Evolutionary conservation across 345 rosid species (phyloP).

Genomic region (Atalantia buxifolia): DNA sequence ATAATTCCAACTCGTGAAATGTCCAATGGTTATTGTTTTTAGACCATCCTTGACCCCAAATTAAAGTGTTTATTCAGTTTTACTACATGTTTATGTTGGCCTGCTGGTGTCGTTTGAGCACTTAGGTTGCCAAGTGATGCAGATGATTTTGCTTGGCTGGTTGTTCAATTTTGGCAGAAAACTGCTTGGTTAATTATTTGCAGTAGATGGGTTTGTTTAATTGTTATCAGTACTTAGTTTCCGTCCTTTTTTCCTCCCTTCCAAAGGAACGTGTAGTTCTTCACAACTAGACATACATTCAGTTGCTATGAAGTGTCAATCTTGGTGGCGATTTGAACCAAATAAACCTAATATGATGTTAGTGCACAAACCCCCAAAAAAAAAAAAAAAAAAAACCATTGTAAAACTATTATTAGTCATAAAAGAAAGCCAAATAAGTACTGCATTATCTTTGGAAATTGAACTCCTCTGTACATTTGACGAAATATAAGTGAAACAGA

Average conservation of each 20-base stretch:
- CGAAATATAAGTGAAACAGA: not conserved
- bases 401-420: not conserved
- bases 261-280: not conserved
- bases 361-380: too few relatives aligned
- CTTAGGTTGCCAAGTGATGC: not conserved
- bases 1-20: not conserved
- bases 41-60: not conserved
- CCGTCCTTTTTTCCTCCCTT: not conserved
- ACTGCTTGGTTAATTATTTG: not conserved
- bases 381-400: not conserved
- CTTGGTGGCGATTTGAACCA: not conserved
- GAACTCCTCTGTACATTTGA: not conserved
- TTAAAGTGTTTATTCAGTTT: not conserved
- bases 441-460: not conserved
- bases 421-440: not conserved
- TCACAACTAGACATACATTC: not conserved
- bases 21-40: not conserved
- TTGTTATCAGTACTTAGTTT: not conserved
- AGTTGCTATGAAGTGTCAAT: not conserved
- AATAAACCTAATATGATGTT: not conserved
- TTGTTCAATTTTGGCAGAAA: not conserved
- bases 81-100: not conserved
- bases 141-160: not conserved
- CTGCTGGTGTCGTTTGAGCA: not conserved
- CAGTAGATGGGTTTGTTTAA: not conserved